Conservation (phyloP, 2,329 filamentous ascomycete genomes). For the Phialocephala subalpina region DNA sequence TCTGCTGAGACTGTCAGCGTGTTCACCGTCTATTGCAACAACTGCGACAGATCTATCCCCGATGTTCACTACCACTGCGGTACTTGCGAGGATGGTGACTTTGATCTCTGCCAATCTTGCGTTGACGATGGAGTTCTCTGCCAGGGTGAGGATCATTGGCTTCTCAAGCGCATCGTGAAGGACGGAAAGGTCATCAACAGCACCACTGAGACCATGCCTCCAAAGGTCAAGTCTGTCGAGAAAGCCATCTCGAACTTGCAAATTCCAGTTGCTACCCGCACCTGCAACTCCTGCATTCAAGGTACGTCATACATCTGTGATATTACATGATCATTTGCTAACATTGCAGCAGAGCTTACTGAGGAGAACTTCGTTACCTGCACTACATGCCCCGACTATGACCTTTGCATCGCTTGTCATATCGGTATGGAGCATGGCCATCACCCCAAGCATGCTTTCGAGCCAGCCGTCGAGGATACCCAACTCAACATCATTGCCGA, state of each 20-base stretch:
- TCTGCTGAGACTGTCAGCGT: conserved; percentile 41
- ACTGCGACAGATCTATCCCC: conserved; percentile 80
- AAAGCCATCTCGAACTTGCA: conserved; percentile 39
- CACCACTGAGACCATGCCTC: conserved; percentile 80
- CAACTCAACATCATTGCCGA: conserved; percentile 67
- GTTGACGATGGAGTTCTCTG: conserved; percentile 80
- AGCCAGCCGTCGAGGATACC: conserved; percentile 69
- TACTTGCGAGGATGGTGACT: conserved; percentile 92
- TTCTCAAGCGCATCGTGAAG: conserved; percentile 88
- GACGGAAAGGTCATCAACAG: conserved; percentile 84
- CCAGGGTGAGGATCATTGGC: conserved; percentile 82
- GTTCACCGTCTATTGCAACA: conserved; percentile 94
- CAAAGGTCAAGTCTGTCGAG: conserved; percentile 50
- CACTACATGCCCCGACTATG: conserved; percentile 84
- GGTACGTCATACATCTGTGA: conserved; percentile 49
- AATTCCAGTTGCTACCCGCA: conserved; percentile 46
- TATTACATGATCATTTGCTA: conserved; percentile 35
- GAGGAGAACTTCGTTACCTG: conserved; percentile 89
- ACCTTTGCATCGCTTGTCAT: conserved; percentile 88
- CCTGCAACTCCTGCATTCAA: conserved; percentile 71
- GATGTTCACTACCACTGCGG: conserved; percentile 94
- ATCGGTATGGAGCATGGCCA: conserved; percentile 82
- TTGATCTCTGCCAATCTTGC: conserved; percentile 87
- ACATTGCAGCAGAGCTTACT: conserved; percentile 55
- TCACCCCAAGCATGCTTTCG: conserved; percentile 86